Evolutionary conservation across 208 protist genomes (phyloP).

Genomic region (Novymonas esmeraldas): DNA sequence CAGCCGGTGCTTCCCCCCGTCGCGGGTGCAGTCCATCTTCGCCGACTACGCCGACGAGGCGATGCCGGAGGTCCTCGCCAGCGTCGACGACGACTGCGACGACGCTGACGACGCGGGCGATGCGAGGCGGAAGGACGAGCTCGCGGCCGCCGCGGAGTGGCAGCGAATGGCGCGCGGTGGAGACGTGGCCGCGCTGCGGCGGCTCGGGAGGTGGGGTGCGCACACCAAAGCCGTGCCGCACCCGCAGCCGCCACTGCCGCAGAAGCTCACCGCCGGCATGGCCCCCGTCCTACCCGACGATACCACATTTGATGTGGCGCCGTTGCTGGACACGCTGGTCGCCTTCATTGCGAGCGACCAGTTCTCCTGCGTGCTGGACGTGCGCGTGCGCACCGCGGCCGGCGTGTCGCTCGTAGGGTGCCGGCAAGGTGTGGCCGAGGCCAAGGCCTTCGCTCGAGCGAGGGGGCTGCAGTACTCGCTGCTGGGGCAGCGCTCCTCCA

Average conservation of each 20-base stretch:
- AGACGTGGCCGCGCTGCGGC: not conserved
- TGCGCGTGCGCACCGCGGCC: slow-evolving; percentile 1
- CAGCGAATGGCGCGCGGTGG: not conserved
- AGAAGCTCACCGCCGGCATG: not conserved
- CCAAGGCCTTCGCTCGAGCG: slow-evolving; percentile 22
- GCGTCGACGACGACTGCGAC: not conserved
- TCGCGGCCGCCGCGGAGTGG: slow-evolving; percentile 4
- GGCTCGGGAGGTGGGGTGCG: slow-evolving; percentile 4
- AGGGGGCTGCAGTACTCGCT: slow-evolving; percentile 20
- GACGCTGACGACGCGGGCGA: not conserved
- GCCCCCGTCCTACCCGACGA: not conserved
- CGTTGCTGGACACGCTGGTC: not conserved
- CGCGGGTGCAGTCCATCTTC: slow-evolving; percentile 18
- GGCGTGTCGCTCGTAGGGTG: slow-evolving; percentile 5
- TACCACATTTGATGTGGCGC: not conserved
- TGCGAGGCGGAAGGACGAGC: not conserved
- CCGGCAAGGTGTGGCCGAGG: slow-evolving; percentile 16
- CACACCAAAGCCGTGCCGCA: not conserved
- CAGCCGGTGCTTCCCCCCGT: slow-evolving; percentile 19
- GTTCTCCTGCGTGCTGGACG: slow-evolving; percentile 19
- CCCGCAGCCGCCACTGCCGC: too few relatives aligned
- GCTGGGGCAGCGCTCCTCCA: slow-evolving; percentile 4
- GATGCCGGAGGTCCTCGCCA: slow-evolving; percentile 8
- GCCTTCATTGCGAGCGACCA: slow-evolving; percentile 18
- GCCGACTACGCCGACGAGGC: slow-evolving; percentile 15